phyloP scores from a whole-genome alignment of 2,329 filamentous ascomycete species.

The Didymella arachidicola region DNA sequence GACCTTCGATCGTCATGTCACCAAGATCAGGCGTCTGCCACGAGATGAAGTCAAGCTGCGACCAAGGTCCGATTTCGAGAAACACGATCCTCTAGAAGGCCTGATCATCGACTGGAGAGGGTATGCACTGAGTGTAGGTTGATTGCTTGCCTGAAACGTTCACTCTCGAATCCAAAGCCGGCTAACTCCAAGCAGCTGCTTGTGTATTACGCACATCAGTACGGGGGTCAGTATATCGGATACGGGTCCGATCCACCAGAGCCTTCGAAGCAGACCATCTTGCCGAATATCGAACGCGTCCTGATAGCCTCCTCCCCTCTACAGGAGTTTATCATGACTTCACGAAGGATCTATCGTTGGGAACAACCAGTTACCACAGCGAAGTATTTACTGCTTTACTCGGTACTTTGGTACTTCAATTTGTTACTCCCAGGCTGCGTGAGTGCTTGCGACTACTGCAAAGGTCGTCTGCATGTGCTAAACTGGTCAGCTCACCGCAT shows the following conservation, averaged over 20 bases:
- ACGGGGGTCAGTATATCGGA: slow-evolving; percentile 51
- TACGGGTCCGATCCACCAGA: slow-evolving; percentile 39
- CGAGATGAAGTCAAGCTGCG: slow-evolving; percentile 28
- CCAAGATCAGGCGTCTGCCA: slow-evolving; percentile 43
- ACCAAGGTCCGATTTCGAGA: slow-evolving; percentile 33
- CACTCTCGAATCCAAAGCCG: too few species aligned
- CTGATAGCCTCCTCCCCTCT: slow-evolving; percentile 49
- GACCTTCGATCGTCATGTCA: slow-evolving; percentile 49
- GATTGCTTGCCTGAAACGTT: too few species aligned
- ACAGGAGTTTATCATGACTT: slow-evolving; percentile 47
- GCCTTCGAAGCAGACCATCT: slow-evolving; percentile 44
- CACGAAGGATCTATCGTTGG: slow-evolving; percentile 50
- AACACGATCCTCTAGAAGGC: slow-evolving; percentile 26
- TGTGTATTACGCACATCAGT: slow-evolving; percentile 39
- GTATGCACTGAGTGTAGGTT: slow-evolving; percentile 37
- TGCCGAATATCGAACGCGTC: slow-evolving; percentile 49
- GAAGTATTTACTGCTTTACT: slow-evolving; percentile 41
- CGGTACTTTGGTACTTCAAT: slow-evolving; percentile 37
- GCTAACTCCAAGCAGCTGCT: slow-evolving; percentile 36
- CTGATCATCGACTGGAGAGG: slow-evolving; percentile 41
- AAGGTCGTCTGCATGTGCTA: too few species aligned
- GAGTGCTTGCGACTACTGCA: slow-evolving; percentile 11
- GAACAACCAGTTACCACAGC: slow-evolving; percentile 42
- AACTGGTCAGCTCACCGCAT: neutral
- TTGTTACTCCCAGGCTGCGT: slow-evolving; percentile 40